Evolutionary conservation across 805 yeast genomes (phyloP).

Genomic region (Wickerhamia fluorescens): DNA sequence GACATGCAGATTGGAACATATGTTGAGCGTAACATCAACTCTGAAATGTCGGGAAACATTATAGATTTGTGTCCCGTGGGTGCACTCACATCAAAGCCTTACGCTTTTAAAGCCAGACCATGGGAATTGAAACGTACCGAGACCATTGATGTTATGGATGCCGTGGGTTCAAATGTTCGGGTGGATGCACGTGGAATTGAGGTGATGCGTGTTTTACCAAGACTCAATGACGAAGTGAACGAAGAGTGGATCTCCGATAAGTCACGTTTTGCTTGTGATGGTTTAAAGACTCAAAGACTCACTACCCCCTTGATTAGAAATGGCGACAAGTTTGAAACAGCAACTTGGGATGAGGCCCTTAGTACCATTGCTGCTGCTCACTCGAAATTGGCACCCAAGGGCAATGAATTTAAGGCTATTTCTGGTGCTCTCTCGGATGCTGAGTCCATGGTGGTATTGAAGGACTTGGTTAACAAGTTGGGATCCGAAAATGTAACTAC

Average conservation of each 20-base stretch:
- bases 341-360: slow-evolving; percentile 85
- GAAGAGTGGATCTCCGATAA: slow-evolving; percentile 92
- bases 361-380: slow-evolving; percentile 59
- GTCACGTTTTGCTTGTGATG: slow-evolving; percentile 80
- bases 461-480: slow-evolving; percentile 67
- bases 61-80: slow-evolving; percentile 90
- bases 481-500: slow-evolving; percentile 78
- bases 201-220: slow-evolving; percentile 81
- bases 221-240: slow-evolving; percentile 78
- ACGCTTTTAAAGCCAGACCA: slow-evolving; percentile 88
- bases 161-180: slow-evolving; percentile 72
- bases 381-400: slow-evolving; percentile 48
- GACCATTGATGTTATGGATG: slow-evolving; percentile 79
- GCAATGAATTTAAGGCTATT: slow-evolving; percentile 70
- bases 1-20: slow-evolving; percentile 90
- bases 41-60: slow-evolving; percentile 81
- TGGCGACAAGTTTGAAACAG: slow-evolving; percentile 62
- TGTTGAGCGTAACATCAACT: slow-evolving; percentile 74
- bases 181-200: slow-evolving; percentile 84
- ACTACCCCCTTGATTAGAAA: slow-evolving; percentile 72
- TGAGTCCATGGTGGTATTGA: slow-evolving; percentile 74
- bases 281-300: slow-evolving; percentile 77
- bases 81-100: slow-evolving; percentile 83
- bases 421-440: slow-evolving; percentile 80
- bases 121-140: slow-evolving; percentile 91